Evolutionary conservation across 345 rosid genomes (phyloP), one percentile per base, ranked within the genome.

Genomic region (Melaleuca alternifolia): DNA sequence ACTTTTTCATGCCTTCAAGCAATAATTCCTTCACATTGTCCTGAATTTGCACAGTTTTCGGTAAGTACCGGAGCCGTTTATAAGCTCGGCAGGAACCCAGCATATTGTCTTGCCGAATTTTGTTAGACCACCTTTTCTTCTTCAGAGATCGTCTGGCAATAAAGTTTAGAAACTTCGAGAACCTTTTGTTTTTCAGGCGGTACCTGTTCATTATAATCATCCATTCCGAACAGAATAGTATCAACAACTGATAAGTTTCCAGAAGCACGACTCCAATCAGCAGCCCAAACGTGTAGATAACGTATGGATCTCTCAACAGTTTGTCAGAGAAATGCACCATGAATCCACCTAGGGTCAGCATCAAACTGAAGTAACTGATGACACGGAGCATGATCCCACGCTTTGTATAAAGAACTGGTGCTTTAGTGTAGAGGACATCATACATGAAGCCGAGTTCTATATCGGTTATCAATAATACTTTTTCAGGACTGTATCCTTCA

Each of bases 401-500:
- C 56, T 16, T 13, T 20, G 84, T 62, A 41, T 88, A 85, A 76
- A 71, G 82, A 9, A 88, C 46, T 3, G 30, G 84, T 7, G 83
- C 79, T 87, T 85, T 88, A 2, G 85, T 88, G 46, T 82, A 88
- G 28, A 88, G 89, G 37, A 30, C 65, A 46, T 88, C 89, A 50
- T 85, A 85, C 85, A 88, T 44, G 51, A 85, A 85, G 2, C 87
- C 86, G 2, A 88, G 76, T 82, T 88, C 87, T 18, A 85, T 50
- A 30, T 71, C 89, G 3, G 86, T 56, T 9, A 37, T 33, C 26
- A 46, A 83, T 53, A 85, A 85, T 13, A 83, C 89, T 3, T n/a
- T 23, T 24, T 57, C 3, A 30, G 87, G 21, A 5, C 37, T 21
- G 46, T 7, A 53, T 0, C 37, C 2, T 1, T 85, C 51, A 2